phyloP scores from a whole-genome alignment of 176 grass and related monocot genomes.

The Cenchrus purpureus region DNA sequence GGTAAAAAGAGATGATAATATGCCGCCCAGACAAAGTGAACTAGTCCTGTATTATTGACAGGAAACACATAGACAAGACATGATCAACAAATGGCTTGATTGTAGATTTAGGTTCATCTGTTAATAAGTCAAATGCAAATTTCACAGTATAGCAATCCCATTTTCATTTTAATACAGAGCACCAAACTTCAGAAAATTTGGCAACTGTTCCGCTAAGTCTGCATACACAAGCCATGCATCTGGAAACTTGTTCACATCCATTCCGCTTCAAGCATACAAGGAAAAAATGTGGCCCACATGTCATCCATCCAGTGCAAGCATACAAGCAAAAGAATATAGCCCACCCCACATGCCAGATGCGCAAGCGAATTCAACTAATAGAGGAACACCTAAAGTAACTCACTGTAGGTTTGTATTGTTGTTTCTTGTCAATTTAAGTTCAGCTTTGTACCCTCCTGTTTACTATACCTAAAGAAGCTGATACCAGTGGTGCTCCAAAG shows the following conservation, averaged over 20 bases:
- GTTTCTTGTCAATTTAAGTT: background rate
- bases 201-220: background rate
- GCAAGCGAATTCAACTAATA: background rate
- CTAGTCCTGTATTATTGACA: background rate
- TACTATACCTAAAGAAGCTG: no score
- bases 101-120: background rate
- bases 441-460: background rate
- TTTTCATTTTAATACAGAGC: background rate
- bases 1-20: background rate
- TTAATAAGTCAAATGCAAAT: conserved; percentile 1
- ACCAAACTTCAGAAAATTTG: background rate
- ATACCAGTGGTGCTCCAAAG: no score
- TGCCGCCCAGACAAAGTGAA: background rate
- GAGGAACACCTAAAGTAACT: background rate
- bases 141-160: background rate
- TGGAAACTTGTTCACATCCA: background rate
- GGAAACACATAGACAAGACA: background rate
- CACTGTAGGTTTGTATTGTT: background rate
- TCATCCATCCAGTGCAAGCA: no score
- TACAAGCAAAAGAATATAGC: no score
- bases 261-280: background rate
- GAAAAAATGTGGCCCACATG: background rate
- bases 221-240: background rate
- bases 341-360: background rate
- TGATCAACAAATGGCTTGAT: background rate